phyloP scores from a whole-genome alignment of 768 basidiomycete genomes.

The Xerocomellus dryophilus region DNA sequence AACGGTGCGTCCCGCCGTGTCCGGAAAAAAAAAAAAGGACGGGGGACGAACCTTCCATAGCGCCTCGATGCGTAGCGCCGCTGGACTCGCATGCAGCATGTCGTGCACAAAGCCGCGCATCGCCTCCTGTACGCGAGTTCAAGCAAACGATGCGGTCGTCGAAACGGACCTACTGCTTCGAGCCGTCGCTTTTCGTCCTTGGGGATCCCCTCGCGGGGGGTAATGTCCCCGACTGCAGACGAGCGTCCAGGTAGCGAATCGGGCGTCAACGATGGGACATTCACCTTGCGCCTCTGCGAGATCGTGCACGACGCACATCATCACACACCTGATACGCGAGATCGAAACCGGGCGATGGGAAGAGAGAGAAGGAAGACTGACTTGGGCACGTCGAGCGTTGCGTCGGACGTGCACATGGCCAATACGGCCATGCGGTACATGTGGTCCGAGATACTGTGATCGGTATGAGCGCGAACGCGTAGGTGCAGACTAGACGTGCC shows the following conservation, averaged over 20 bases:
- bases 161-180: conserved; percentile 52
- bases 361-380: conserved; percentile 30
- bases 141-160: neutral
- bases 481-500: conserved; percentile 40
- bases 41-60: conserved; percentile 56
- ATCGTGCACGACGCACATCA: conserved; percentile 93
- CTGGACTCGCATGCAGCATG: conserved; percentile 78
- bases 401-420: conserved; percentile 80
- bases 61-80: conserved; percentile 61
- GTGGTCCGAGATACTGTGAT: conserved; percentile 82
- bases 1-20: no score
- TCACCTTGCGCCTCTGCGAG: conserved; percentile 91
- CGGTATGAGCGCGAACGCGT: neutral
- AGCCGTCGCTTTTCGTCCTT: conserved; percentile 75
- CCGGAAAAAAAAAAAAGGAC: no score
- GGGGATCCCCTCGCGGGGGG: conserved; percentile 82
- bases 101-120: conserved; percentile 88
- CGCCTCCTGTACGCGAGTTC: conserved; percentile 56
- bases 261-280: no score
- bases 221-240: conserved; percentile 81
- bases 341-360: neutral
- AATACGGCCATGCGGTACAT: conserved; percentile 98
- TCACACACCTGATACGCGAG: conserved; percentile 53
- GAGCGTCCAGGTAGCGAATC: no score
- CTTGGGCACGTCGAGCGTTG: conserved; percentile 71